Percentiles rank a stretch among this genome's conserved stretches.
phyloP scores from a whole-genome alignment of 352 stramenopile genomes.

The Thalassiosira hispida region DNA sequence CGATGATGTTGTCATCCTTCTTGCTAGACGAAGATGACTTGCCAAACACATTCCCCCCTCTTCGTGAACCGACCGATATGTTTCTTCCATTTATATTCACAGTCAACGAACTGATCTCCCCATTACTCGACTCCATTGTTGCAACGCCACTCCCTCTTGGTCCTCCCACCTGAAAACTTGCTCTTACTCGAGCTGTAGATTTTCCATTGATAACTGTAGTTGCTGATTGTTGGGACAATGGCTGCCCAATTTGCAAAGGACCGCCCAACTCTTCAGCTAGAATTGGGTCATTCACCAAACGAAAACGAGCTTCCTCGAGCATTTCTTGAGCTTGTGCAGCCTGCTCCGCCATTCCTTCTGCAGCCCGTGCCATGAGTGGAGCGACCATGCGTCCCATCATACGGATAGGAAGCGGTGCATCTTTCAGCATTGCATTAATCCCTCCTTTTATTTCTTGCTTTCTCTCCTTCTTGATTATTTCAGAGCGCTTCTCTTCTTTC shows the following conservation, averaged over 20 bases:
- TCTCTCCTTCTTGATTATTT: conserved; percentile 44
- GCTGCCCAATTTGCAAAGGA: conserved; percentile 49
- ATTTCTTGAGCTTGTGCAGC: conserved; percentile 56
- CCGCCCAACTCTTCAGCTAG: conserved; percentile 39
- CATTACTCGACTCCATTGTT: conserved; percentile 46
- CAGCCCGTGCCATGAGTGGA: conserved; percentile 56
- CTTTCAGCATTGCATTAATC: conserved; percentile 65
- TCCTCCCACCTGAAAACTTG: conserved; percentile 52
- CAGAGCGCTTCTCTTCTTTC: conserved; percentile 44
- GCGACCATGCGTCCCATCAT: conserved; percentile 67
- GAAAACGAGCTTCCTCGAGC: conserved; percentile 57
- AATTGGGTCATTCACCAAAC: conserved; percentile 39
- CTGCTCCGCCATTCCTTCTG: conserved; percentile 65
- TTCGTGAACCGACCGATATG: conserved; percentile 31
- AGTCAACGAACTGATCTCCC: conserved; percentile 41
- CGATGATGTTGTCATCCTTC: conserved; percentile 44
- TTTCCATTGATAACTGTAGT: conserved; percentile 44
- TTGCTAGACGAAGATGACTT: conserved; percentile 19
- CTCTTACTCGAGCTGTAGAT: conserved; percentile 31
- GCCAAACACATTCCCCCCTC: conserved; percentile 17
- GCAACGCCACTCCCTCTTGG: conserved; percentile 42
- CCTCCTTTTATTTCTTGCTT: conserved; percentile 63
- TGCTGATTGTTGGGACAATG: conserved; percentile 52
- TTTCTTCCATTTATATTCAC: conserved; percentile 60
- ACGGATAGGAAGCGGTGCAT: conserved; percentile 66